These are phyloP conservation scores for Termitomyces sp. DNA, from an alignment of 768 basidiomycete species.

Conservation along the genomic window DNA sequence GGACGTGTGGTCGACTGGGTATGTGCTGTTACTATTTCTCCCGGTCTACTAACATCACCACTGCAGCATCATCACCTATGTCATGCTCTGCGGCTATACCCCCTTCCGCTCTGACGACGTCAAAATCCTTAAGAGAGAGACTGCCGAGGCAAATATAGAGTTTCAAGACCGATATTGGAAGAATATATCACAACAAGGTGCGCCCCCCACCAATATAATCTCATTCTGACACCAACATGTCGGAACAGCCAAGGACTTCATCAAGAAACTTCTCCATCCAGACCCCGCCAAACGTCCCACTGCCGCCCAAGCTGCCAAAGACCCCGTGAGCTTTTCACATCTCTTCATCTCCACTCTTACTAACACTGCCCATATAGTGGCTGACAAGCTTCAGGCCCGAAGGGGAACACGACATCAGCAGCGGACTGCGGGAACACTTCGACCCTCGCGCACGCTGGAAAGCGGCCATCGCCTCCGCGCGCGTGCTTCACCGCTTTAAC, in stretches of 20 bases:
- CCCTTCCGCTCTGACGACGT: conserved; percentile 88
- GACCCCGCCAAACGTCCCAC: conserved; percentile 73
- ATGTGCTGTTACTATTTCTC: conserved; percentile 15
- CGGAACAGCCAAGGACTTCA: conserved; percentile 76
- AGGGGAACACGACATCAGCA: conserved; percentile 69
- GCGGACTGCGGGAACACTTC: conserved; percentile 80
- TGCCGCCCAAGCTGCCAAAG: conserved; percentile 63
- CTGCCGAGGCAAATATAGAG: conserved; percentile 78
- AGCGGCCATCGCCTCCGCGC: conserved; percentile 56
- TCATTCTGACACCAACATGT: background rate
- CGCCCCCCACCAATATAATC: conserved; percentile 13
- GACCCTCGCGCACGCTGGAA: conserved; percentile 74
- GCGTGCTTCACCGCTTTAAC: conserved; percentile 39
- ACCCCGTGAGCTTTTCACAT: conserved; percentile 46
- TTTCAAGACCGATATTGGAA: conserved; percentile 96
- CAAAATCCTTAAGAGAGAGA: conserved; percentile 75
- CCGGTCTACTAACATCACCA: background rate
- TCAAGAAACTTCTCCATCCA: conserved; percentile 64
- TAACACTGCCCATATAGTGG: conserved; percentile 48
- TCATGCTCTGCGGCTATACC: conserved; percentile 91
- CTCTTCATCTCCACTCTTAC: background rate
- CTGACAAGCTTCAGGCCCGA: conserved; percentile 63
- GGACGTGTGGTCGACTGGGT: conserved; percentile 95
- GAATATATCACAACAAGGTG: conserved; percentile 79
- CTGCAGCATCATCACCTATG: conserved; percentile 87